phyloP scores from a whole-genome alignment of 2,329 filamentous ascomycete species.

The Ophiostoma quercus region DNA sequence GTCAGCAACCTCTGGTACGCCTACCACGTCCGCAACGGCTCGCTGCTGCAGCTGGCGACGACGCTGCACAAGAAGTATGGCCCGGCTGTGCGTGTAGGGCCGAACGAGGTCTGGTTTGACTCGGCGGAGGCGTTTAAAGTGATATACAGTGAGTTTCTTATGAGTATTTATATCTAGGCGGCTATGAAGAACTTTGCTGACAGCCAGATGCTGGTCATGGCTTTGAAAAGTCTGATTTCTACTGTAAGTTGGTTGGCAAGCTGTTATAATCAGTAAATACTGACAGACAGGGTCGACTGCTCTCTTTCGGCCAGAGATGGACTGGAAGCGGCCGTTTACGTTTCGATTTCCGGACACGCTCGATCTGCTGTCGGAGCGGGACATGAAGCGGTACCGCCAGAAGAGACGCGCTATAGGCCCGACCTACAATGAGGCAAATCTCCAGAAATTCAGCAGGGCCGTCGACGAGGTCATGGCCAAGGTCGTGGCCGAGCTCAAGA shows the following conservation, averaged over 20 bases:
- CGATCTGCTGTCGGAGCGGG: constrained; percentile 48
- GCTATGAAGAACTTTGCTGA: background rate
- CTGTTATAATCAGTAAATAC: background rate
- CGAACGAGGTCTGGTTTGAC: constrained; percentile 51
- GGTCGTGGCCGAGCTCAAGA: constrained; percentile 36
- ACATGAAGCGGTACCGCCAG: constrained; percentile 43
- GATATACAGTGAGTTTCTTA: constrained; percentile 42
- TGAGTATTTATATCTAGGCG: no score
- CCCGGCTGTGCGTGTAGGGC: constrained; percentile 48
- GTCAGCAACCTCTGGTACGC: constrained; percentile 47
- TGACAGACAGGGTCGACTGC: constrained; percentile 41
- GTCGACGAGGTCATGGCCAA: constrained; percentile 40
- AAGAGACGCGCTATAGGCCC: constrained; percentile 48
- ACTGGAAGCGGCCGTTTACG: constrained; percentile 37
- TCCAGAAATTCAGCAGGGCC: constrained; percentile 40
- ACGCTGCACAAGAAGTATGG: constrained; percentile 46
- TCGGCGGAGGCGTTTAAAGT: constrained; percentile 43
- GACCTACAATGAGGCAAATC: constrained; percentile 41
- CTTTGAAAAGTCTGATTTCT: constrained; percentile 50
- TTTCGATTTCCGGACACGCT: constrained; percentile 40
- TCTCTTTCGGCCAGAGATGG: constrained; percentile 40
- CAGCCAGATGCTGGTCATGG: constrained; percentile 45
- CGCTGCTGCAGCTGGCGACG: constrained; percentile 39
- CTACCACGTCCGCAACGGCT: constrained; percentile 42
- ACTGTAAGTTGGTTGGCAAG: constrained; percentile 36